Evolutionary conservation across 768 basidiomycete genomes (phyloP).

Genomic region (Trametes sanguinea): DNA sequence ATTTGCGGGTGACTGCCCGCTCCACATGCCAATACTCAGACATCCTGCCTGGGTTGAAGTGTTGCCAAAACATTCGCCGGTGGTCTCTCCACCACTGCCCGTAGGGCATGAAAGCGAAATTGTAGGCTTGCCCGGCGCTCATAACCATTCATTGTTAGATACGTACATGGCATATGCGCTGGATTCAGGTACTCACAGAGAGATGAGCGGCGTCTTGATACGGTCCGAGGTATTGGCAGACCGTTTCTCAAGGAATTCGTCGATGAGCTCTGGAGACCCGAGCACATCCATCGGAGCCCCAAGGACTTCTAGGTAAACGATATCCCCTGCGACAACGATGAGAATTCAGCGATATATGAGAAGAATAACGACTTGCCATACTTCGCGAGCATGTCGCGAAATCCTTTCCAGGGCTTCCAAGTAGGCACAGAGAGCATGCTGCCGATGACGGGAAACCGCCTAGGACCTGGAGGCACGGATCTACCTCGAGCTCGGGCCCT

Average conservation of each 20-base stretch:
- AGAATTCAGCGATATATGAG: too few species aligned
- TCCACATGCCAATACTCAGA: neutral
- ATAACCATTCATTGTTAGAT: too few species aligned
- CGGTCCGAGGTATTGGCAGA: constrained; percentile 28
- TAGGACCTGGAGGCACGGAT: constrained; percentile 31
- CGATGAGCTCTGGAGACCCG: constrained; percentile 6
- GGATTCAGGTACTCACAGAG: neutral
- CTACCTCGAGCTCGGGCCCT: neutral
- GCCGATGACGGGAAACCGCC: constrained; percentile 25
- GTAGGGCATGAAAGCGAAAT: constrained; percentile 7
- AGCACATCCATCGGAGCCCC: constrained; percentile 22
- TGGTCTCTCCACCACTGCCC: constrained; percentile 19
- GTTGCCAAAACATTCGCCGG: constrained; percentile 14
- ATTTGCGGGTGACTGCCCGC: neutral
- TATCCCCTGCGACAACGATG: constrained; percentile 6
- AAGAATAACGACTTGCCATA: neutral
- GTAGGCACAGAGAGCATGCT: constrained; percentile 25
- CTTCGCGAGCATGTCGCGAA: constrained; percentile 17
- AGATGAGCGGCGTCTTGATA: neutral
- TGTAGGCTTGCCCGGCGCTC: constrained; percentile 3
- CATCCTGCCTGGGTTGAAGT: constrained; percentile 5
- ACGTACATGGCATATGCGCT: too few species aligned
- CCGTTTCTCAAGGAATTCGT: constrained; percentile 28
- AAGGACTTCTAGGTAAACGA: constrained; percentile 23
- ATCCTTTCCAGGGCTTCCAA: constrained; percentile 23